These are phyloP conservation scores for Tephrocybe sp. DNA, from an alignment of 768 basidiomycete genomes.

Conservation along the genomic window DNA sequence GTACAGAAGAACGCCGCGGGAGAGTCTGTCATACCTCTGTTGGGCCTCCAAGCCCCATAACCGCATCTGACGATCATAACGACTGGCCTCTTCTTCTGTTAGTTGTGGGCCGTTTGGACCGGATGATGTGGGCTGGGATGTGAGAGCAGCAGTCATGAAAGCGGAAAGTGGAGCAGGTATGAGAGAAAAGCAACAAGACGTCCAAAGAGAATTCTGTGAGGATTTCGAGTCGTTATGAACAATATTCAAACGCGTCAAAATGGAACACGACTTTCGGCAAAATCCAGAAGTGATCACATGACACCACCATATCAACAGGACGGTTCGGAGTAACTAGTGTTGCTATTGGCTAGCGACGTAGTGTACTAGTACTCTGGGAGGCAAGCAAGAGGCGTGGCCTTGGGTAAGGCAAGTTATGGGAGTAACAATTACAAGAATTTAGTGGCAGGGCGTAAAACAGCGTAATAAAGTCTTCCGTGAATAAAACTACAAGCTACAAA, in stretches of 20 bases:
- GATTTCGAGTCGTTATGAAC: background rate
- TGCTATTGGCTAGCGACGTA: too few relatives aligned
- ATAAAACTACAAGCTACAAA: conserved; percentile 16
- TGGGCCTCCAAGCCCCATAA: conserved; percentile 99
- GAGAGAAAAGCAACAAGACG: background rate
- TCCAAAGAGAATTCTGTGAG: background rate
- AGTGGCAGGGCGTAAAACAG: conserved; percentile 9
- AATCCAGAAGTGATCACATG: background rate
- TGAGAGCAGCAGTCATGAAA: conserved; percentile 7
- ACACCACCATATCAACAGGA: background rate
- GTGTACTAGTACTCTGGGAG: too few relatives aligned
- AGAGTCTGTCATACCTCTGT: conserved; percentile 52
- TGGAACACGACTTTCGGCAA: conserved; percentile 3
- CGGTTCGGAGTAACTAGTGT: too few relatives aligned
- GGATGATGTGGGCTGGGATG: conserved; percentile 5
- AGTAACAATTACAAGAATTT: conserved; percentile 12
- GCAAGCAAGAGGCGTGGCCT: background rate
- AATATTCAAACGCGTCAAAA: conserved; percentile 8
- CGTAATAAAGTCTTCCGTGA: conserved; percentile 14
- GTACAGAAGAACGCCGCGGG: conserved; percentile 5
- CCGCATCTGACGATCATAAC: conserved; percentile 96
- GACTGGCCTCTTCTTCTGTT: conserved; percentile 69
- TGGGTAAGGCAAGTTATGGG: background rate
- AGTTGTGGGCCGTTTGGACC: conserved; percentile 23
- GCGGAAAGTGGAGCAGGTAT: background rate